phyloP scores from a whole-genome alignment of 2,329 filamentous ascomycete species.

The Pseudopithomyces chartarum region DNA sequence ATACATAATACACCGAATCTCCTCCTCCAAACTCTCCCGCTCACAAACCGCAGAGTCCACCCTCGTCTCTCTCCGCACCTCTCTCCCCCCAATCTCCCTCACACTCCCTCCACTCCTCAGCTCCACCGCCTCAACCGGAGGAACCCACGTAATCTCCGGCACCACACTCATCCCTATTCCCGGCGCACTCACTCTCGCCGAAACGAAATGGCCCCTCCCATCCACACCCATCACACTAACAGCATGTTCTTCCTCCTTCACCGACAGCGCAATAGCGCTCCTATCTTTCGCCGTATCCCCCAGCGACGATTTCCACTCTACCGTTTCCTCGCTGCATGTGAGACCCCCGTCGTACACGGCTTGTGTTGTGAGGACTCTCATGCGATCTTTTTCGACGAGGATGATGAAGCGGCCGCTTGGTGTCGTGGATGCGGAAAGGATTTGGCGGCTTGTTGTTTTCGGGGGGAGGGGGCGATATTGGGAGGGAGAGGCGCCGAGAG shows the following conservation, averaged over 20 bases:
- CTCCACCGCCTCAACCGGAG: background rate
- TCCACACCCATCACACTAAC: slow-evolving; percentile 25
- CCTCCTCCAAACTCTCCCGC: too few relatives aligned
- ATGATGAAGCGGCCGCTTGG: slow-evolving; percentile 22
- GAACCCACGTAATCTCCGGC: background rate
- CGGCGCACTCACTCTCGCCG: slow-evolving; percentile 18
- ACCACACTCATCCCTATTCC: slow-evolving; percentile 13
- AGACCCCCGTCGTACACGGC: slow-evolving; percentile 16
- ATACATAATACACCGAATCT: too few relatives aligned
- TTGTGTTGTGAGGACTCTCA: slow-evolving; percentile 20
- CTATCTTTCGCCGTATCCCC: slow-evolving; percentile 5
- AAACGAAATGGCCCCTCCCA: slow-evolving; percentile 18
- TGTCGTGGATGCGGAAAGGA: slow-evolving; percentile 17
- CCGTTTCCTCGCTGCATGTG: slow-evolving; percentile 11
- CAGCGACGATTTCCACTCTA: slow-evolving; percentile 15
- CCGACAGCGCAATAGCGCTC: slow-evolving; percentile 18
- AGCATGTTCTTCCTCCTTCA: slow-evolving; percentile 17
- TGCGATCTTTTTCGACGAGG: slow-evolving; percentile 15
- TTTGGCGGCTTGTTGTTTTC: slow-evolving; percentile 10
- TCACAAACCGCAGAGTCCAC: too few relatives aligned
- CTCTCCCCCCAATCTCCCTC: too few relatives aligned
- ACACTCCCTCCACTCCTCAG: background rate
- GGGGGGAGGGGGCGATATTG: slow-evolving; percentile 15
- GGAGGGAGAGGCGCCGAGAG: slow-evolving; percentile 10
- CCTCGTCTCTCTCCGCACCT: too few relatives aligned